phyloP scores from a whole-genome alignment of 805 yeast genomes.

The Priceomyces carsonii region DNA sequence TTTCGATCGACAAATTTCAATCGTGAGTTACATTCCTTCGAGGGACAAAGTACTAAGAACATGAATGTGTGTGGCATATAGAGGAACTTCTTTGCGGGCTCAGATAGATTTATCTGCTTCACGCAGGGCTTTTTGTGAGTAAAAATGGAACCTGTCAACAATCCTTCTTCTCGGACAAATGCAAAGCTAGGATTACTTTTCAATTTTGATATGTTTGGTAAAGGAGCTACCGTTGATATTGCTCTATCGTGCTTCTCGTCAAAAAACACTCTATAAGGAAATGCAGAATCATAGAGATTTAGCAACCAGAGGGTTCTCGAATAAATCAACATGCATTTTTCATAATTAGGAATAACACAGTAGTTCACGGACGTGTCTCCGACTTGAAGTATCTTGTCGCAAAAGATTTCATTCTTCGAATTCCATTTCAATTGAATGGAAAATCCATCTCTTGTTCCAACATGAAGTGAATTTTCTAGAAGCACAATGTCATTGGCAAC shows the following conservation, averaged over 20 bases:
- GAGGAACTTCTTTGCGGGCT: constrained; percentile 31
- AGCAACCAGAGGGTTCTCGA: constrained; percentile 35
- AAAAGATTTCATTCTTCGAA: constrained; percentile 6
- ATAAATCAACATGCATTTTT: constrained; percentile 21
- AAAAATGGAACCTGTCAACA: constrained; percentile 26
- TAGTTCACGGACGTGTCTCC: constrained; percentile 29
- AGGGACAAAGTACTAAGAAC: constrained; percentile 32
- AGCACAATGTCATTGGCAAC: constrained; percentile 23
- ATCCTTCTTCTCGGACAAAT: constrained; percentile 37
- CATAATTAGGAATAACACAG: constrained; percentile 13
- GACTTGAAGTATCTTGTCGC: constrained; percentile 20
- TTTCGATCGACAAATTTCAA: constrained; percentile 37
- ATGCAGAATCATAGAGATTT: constrained; percentile 23
- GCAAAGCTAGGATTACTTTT: constrained; percentile 9
- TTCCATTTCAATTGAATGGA: constrained; percentile 11
- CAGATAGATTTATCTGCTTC: constrained; percentile 31
- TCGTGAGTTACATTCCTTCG: constrained; percentile 25
- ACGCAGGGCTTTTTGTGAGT: constrained; percentile 23
- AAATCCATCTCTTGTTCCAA: constrained; percentile 38
- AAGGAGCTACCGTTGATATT: constrained; percentile 16
- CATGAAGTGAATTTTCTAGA: constrained; percentile 10
- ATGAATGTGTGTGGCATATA: constrained; percentile 28
- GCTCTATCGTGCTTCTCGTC: constrained; percentile 36
- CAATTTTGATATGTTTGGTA: too few relatives aligned
- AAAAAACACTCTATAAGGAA: constrained; percentile 32